These are phyloP conservation scores for Penicillium fimorum DNA, from an alignment of 495 filamentous ascomycete species.

Conservation along the genomic window DNA sequence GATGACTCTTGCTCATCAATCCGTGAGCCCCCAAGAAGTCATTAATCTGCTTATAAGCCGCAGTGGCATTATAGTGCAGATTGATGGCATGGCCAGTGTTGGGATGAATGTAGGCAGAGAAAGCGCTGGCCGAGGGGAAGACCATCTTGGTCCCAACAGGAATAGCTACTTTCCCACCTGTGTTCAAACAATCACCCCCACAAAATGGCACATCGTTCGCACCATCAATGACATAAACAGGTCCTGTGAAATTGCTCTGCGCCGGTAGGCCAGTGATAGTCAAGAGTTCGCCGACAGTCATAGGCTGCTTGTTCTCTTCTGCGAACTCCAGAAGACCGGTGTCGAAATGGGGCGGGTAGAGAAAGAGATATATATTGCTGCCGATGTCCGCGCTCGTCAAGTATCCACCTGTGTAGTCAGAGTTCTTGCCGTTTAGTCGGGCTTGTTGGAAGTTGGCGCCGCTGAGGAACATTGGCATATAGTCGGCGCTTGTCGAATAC, in stretches of 20 bases:
- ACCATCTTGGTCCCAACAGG: conserved; percentile 29
- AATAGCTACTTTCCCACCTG: conserved; percentile 34
- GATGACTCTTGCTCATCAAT: neutral
- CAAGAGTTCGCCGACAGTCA: conserved; percentile 50
- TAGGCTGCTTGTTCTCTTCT: conserved; percentile 48
- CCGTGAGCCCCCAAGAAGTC: conserved; percentile 13
- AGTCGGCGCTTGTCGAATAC: conserved; percentile 44
- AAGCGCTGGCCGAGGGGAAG: conserved; percentile 45
- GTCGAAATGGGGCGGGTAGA: conserved; percentile 47
- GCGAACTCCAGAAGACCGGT: conserved; percentile 36
- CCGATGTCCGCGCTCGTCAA: conserved; percentile 39
- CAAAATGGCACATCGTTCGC: conserved; percentile 51
- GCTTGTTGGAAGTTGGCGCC: conserved; percentile 50
- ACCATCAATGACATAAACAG: conserved; percentile 49
- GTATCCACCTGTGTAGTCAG: conserved; percentile 41
- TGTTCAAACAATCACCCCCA: conserved; percentile 49
- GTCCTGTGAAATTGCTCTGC: conserved; percentile 40
- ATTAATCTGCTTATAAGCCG: conserved; percentile 31
- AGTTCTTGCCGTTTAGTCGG: conserved; percentile 38
- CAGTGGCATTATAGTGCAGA: conserved; percentile 48
- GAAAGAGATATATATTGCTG: conserved; percentile 45
- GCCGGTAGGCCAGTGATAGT: conserved; percentile 32
- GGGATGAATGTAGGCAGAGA: conserved; percentile 47
- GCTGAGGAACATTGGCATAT: conserved; percentile 33
- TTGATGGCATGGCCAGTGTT: conserved; percentile 54